Conservation (phyloP, 768 basidiomycete genomes). For the Pleurotus ostreatus region DNA sequence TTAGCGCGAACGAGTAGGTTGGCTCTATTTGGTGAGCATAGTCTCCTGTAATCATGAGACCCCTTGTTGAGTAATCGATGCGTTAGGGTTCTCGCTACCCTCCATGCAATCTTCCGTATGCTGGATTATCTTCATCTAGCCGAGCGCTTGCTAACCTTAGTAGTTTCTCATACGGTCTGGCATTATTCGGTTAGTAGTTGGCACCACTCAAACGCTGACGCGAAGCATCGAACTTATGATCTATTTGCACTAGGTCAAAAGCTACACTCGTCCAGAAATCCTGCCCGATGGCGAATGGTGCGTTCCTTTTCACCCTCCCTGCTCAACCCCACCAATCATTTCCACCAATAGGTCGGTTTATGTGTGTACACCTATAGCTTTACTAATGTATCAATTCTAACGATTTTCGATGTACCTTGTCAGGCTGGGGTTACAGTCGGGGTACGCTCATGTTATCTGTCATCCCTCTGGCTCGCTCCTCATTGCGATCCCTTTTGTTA, state of each 20-base stretch:
- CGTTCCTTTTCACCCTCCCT: neutral
- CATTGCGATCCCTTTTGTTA: neutral
- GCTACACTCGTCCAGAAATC: neutral
- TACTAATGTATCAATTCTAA: too few relatives aligned
- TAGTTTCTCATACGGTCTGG: neutral
- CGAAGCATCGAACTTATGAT: neutral
- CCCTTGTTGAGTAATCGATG: neutral
- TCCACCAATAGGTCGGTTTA: neutral
- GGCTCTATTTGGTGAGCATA: neutral
- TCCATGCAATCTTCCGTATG: neutral
- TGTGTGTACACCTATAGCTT: neutral
- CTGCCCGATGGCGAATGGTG: constrained; percentile 1
- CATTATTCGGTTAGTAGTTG: neutral
- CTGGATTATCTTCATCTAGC: too few relatives aligned
- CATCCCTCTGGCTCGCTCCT: neutral
- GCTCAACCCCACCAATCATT: neutral
- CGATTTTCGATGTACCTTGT: too few relatives aligned
- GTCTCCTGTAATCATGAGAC: too few relatives aligned
- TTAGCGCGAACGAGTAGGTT: neutral
- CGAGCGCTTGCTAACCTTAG: neutral
- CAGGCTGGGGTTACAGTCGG: neutral
- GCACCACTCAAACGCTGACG: too few relatives aligned
- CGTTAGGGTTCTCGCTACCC: neutral
- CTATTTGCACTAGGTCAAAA: neutral
- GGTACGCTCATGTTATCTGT: neutral